phyloP scores from a whole-genome alignment of 208 protist species.

The Trypanosoma scelopori region DNA sequence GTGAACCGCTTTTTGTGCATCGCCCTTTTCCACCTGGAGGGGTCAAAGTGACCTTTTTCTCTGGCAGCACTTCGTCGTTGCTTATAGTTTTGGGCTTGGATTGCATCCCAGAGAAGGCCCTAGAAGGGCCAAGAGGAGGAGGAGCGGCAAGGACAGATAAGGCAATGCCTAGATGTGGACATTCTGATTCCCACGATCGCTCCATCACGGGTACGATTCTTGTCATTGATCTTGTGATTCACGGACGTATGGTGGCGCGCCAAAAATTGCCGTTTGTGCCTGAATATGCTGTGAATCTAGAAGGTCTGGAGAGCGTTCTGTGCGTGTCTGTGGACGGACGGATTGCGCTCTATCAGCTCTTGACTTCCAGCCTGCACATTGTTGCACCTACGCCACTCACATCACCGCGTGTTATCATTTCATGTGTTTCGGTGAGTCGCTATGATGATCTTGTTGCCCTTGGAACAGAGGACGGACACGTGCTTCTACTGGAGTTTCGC shows the following conservation, averaged over 20 bases:
- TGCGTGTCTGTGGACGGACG: conserved; percentile 59
- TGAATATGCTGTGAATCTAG: conserved; percentile 65
- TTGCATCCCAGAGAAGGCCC: conserved; percentile 35
- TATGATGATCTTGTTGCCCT: conserved; percentile 82
- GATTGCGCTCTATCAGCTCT: conserved; percentile 63
- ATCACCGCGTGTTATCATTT: conserved; percentile 27
- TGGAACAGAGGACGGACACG: conserved; percentile 57
- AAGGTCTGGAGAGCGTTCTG: conserved; percentile 54
- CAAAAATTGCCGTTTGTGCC: conserved; percentile 76
- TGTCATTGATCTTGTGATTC: conserved; percentile 37
- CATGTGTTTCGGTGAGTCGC: conserved; percentile 50
- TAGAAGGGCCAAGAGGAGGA: not conserved
- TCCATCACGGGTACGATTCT: conserved; percentile 28
- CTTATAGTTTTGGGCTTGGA: conserved; percentile 57
- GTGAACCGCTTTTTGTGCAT: conserved; percentile 43
- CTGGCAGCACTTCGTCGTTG: conserved; percentile 60
- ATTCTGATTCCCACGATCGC: not conserved
- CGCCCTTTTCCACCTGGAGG: conserved; percentile 43
- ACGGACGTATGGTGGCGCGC: conserved; percentile 37
- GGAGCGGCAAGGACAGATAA: not conserved
- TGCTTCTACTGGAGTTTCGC: conserved; percentile 41
- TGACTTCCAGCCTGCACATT: conserved; percentile 32
- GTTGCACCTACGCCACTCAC: not conserved
- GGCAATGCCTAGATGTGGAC: not conserved
- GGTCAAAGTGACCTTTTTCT: conserved; percentile 58